Conservation (phyloP, 2,329 filamentous ascomycete species). For the Diaporthe velutina region DNA sequence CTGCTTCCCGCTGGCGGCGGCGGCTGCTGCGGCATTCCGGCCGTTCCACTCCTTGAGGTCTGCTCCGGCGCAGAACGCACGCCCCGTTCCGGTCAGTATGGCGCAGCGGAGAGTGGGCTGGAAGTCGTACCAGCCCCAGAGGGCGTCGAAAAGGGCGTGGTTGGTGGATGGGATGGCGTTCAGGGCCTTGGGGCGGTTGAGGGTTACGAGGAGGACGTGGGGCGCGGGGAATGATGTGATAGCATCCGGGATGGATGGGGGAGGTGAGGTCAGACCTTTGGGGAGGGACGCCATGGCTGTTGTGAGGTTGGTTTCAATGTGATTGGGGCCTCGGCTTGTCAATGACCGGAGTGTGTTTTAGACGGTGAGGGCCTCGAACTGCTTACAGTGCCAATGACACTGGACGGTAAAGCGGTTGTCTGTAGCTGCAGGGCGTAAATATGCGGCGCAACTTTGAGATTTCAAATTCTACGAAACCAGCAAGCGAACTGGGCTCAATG, state of each 20-base stretch:
- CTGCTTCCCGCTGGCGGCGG: slow-evolving; percentile 3
- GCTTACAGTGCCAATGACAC: too few relatives aligned
- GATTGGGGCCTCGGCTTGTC: neutral
- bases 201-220: slow-evolving; percentile 70
- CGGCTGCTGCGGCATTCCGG: slow-evolving; percentile 49
- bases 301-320: neutral
- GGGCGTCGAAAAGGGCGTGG: slow-evolving; percentile 61
- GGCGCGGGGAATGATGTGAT: slow-evolving; percentile 64
- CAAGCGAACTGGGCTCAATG: too few relatives aligned
- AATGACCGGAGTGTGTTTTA: neutral
- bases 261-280: slow-evolving; percentile 47
- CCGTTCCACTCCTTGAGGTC: slow-evolving; percentile 76
- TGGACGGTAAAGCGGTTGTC: neutral
- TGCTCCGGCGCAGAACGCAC: slow-evolving; percentile 77
- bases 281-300: slow-evolving; percentile 34
- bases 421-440: neutral
- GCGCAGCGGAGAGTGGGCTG: slow-evolving; percentile 72
- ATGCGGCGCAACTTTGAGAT: too few relatives aligned
- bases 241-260: slow-evolving; percentile 57
- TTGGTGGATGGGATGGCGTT: slow-evolving; percentile 67
- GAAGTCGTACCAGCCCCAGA: slow-evolving; percentile 70
- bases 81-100: slow-evolving; percentile 72
- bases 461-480: too few relatives aligned
- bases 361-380: too few relatives aligned
- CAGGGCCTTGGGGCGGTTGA: slow-evolving; percentile 69